Conservation (phyloP, 192 early-diverging fungal species). For the Rhizophagus clarus region DNA sequence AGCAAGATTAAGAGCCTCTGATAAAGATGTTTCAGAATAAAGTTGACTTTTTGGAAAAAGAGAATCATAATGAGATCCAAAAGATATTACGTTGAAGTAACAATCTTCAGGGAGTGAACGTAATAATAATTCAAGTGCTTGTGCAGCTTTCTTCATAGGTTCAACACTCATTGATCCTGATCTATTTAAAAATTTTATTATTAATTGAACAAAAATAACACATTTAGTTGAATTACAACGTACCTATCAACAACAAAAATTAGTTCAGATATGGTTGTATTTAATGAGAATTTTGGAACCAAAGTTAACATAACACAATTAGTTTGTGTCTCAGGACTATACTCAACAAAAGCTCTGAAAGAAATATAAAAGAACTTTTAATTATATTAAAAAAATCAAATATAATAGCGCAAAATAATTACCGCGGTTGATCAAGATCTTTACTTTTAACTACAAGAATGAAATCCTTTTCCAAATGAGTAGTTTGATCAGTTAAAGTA, state of each 20-base stretch:
- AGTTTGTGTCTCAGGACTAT: too few species aligned
- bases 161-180: too few species aligned
- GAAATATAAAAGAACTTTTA: too few species aligned
- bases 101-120: slow-evolving; percentile 50
- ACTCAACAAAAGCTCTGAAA: too few species aligned
- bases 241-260: slow-evolving; percentile 50
- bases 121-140: slow-evolving; percentile 49
- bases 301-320: too few species aligned
- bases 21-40: too few species aligned
- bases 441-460: slow-evolving; percentile 36
- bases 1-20: too few species aligned
- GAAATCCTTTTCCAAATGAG: slow-evolving; percentile 38
- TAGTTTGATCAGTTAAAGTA: slow-evolving; percentile 30
- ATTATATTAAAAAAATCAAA: neutral
- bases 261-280: neutral
- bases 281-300: too few species aligned
- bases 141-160: too few species aligned
- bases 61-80: slow-evolving; percentile 33
- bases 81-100: slow-evolving; percentile 55
- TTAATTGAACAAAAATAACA: too few species aligned
- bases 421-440: slow-evolving; percentile 38
- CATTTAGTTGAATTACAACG: neutral
- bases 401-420: too few species aligned
- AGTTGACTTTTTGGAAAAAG: neutral
- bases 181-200: too few species aligned